Evolutionary conservation across 1,284 basidiomycete species (phyloP), one percentile per base, ranked within the genome.

Genomic region (Pterula multifida): DNA sequence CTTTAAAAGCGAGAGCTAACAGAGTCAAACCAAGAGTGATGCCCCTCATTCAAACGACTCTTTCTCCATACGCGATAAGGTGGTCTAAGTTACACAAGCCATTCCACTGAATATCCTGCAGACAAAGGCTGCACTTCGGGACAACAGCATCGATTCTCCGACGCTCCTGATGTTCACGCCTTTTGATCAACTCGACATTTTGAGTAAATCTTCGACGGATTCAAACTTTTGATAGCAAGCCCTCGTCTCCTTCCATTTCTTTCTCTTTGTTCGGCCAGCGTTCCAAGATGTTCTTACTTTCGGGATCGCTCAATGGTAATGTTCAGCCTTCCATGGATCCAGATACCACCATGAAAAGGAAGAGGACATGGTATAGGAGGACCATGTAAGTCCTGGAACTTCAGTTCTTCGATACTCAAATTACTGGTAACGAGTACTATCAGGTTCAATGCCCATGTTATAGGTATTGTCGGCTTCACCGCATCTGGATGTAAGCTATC

Each of bases 381-480:
- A 52, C 51, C 6, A 49, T 36, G 51, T 50, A 23, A 19, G 51
- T 48, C 15, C 28, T 45, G 26, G n/a, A 42, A 32, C 22, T 25
- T 26, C 47, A 13, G 25, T 49, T 19, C n/a, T 45, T 6, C 6
- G 9, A 42, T 6, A 4, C 15, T 32, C 28, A 32, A 32, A 32
- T 15, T 15, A 15, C 15, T 32, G 28, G 15, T 32, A 32, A 32
- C 28, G 28, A 6, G 6, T 32, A 6, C 28, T 32, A 15, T 32
- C 2, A 52, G 51, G 48, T 53, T 51, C 50, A 53, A 53, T 46
- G 52, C 52, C 23, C 50, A 51, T 49, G 36, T 53, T 26, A 51
- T 53, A 32, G 52, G 52, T 1, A 46, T 53, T 1, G 52, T 51
- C 13, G 50, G 50, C 3, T 53, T 53, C 28, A 51, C 50, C 11